Percentiles rank a stretch among this genome's conserved stretches.
Conservation (phyloP, 139 green algal genomes). For the Tetraselmis striata region DNA sequence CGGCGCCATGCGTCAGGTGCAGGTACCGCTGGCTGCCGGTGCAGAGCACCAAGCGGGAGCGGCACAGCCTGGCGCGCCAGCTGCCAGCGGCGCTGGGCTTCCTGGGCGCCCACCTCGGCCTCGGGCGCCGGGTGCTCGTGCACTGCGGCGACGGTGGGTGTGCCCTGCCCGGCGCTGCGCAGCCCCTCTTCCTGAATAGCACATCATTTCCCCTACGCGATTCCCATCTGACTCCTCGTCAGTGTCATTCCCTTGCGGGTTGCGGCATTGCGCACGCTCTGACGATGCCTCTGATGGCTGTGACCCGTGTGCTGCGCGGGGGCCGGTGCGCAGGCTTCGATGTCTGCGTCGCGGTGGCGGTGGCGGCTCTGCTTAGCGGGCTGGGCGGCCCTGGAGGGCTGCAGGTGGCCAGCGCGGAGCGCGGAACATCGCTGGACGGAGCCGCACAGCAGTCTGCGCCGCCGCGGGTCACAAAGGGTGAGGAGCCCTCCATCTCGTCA, state of each 20-base stretch:
- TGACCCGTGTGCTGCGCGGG: background rate
- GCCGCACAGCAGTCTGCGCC: slow-evolving; percentile 50
- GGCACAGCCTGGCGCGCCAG: slow-evolving; percentile 15
- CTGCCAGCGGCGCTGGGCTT: slow-evolving; percentile 41
- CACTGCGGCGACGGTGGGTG: slow-evolving; percentile 34
- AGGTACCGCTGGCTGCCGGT: slow-evolving; percentile 38
- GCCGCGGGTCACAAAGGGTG: slow-evolving; percentile 1
- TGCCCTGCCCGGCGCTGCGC: background rate
- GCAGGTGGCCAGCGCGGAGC: too few relatives aligned
- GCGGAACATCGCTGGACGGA: too few relatives aligned
- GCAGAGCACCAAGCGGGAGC: slow-evolving; percentile 25
- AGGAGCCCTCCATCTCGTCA: background rate
- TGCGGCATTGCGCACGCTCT: background rate
- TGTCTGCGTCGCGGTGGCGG: slow-evolving; percentile 41
- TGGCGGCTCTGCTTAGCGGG: slow-evolving; percentile 59
- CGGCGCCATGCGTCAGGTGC: too few relatives aligned
- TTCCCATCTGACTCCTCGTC: too few relatives aligned
- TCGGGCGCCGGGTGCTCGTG: slow-evolving; percentile 35
- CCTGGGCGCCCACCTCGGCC: slow-evolving; percentile 29
- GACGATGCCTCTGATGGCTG: background rate
- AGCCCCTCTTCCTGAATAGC: too few relatives aligned
- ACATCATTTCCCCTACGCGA: too few relatives aligned
- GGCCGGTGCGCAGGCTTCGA: slow-evolving; percentile 38
- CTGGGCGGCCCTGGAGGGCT: too few relatives aligned
- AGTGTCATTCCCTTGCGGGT: too few relatives aligned